Evolutionary conservation across 345 rosid species (phyloP).

Genomic region (Pistacia vera): DNA sequence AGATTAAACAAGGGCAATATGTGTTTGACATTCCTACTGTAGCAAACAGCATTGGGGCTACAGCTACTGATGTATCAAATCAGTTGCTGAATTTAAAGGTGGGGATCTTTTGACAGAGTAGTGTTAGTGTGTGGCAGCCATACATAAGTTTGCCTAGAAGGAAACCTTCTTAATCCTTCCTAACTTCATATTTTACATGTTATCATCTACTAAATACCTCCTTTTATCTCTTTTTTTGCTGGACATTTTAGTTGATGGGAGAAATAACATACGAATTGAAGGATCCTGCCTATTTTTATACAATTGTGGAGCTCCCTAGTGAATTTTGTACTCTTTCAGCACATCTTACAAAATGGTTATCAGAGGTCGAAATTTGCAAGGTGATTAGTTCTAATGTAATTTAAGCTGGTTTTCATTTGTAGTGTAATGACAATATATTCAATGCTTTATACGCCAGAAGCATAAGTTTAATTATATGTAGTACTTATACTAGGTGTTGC

Average conservation of each 20-base stretch:
- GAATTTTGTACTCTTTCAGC: constrained; percentile 66
- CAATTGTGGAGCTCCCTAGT: constrained; percentile 52
- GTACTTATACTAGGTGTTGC: neutral
- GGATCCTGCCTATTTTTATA: constrained; percentile 82
- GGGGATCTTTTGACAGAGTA: constrained; percentile 10
- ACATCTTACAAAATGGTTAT: constrained; percentile 76
- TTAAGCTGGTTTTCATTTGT: constrained; percentile 13
- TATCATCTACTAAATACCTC: neutral
- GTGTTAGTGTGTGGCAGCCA: neutral
- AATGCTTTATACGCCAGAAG: neutral
- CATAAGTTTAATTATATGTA: neutral
- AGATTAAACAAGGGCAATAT: constrained; percentile 68
- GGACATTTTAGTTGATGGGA: constrained; percentile 60
- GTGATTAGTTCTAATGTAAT: constrained; percentile 39
- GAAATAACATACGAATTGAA: constrained; percentile 83
- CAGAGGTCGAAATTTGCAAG: constrained; percentile 77
- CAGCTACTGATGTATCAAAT: constrained; percentile 57
- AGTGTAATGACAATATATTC: neutral
- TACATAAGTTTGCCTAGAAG: neutral
- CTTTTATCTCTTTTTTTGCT: constrained; percentile 23
- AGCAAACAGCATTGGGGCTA: constrained; percentile 58
- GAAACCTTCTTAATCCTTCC: neutral
- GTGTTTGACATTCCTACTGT: constrained; percentile 65
- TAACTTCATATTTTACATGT: neutral
- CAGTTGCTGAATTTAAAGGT: constrained; percentile 80